Base-by-base conservation (phyloP, 805 yeast genomes). In the Saccharomyces jurei region DNA sequence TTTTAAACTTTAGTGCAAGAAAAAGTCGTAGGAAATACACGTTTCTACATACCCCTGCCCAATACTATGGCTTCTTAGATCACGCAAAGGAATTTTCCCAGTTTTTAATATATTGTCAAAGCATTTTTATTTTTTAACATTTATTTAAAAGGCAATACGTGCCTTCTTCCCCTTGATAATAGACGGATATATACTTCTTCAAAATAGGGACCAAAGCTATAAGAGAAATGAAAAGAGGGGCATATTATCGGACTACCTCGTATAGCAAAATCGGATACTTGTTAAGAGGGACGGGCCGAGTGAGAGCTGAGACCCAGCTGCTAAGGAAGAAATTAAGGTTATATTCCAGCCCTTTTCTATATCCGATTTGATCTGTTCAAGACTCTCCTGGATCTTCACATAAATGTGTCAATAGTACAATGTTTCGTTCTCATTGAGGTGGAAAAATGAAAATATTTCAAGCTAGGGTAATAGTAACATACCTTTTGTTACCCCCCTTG, bases 401-500 rank as follows among this genome's bases (percentile, higher is more conserved):
- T 36, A 36, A 36, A 36, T 36, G 44, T 17, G 44, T 36, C 44
- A 36, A 9, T 36, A n/a, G 11, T 6, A n/a, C 17, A 31, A 2
- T 6, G 13, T 17, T 36, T 17, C 4, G 17, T 36, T 36, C 17
- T 36, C 6, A 4, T 17, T 6, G 11, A 3, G 11, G 31, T 29
- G 30, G 11, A 17, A 9, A 36, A 36, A 36, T 17, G 13, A 9
- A 8, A 36, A 9, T 8, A 36, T 6, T 6, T 17, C 3, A n/a
- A 9, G 3, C 5, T 22, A 36, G 44, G 44, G 44, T 36, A 36
- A 36, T 17, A 2, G 1, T n/a, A 2, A 17, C 2, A 6, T 36
- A 6, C 13, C 17, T 17, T 36, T 6, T 36, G 13, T 51, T 51
- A 51, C 53, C 53, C 53, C 29, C 50, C 22, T 29, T 27, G 22